Evolutionary conservation across 306 rosid genomes (phyloP).

Genomic region (peach (Prunus persica)): DNA sequence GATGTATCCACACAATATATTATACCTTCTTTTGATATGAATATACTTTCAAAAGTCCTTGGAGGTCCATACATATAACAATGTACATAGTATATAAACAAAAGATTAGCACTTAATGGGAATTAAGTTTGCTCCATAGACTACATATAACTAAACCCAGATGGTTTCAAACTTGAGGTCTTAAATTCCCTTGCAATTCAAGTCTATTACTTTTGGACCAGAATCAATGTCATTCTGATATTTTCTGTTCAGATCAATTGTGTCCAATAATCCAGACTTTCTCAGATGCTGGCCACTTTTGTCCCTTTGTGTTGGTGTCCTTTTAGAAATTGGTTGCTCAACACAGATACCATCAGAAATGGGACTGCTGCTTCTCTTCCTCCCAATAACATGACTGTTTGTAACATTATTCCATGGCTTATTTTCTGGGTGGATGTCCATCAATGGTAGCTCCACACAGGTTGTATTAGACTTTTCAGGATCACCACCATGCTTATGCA

Average conservation of each 20-base stretch:
- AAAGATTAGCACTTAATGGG: conserved; percentile 16
- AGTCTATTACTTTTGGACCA: conserved; percentile 51
- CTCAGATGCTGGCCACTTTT: conserved; percentile 32
- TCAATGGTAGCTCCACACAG: conserved; percentile 46
- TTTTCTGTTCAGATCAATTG: conserved; percentile 65
- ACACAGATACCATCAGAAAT: conserved; percentile 43
- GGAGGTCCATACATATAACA: conserved; percentile 34
- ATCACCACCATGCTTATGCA: conserved; percentile 24
- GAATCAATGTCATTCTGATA: conserved; percentile 57
- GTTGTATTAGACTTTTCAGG: conserved; percentile 24
- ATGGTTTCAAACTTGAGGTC: conserved; percentile 20
- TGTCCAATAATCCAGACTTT: conserved; percentile 32
- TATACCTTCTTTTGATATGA: conserved; percentile 34
- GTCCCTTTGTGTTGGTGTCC: conserved; percentile 22
- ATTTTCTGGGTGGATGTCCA: conserved; percentile 33
- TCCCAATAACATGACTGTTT: conserved; percentile 33
- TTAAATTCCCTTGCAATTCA: conserved; percentile 44
- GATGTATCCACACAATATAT: conserved; percentile 24
- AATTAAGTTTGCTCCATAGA: conserved; percentile 29
- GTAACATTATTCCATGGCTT: conserved; percentile 29
- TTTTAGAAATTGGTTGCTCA: conserved; percentile 51
- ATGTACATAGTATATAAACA: conserved; percentile 47
- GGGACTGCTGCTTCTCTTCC: conserved; percentile 52
- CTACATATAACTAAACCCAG: conserved; percentile 28
- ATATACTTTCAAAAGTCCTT: conserved; percentile 39